Base-by-base conservation (phyloP, 2,329 filamentous ascomycete genomes). In the Penicillium concentricum region DNA sequence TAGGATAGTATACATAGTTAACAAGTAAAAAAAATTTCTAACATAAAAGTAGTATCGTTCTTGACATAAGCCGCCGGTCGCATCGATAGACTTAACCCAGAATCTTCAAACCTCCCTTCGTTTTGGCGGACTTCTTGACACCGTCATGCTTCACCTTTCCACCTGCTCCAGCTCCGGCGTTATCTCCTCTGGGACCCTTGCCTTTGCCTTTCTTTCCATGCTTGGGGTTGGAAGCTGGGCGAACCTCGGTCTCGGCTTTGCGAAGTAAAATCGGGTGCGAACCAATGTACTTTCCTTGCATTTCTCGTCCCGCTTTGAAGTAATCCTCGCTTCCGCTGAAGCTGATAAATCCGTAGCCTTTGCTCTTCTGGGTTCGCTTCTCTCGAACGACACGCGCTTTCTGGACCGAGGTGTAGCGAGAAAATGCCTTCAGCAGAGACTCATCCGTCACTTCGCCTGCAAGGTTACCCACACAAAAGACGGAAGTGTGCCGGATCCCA, bases 271-370 rank as follows among this genome's bases (percentile, higher is more conserved):
- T 90, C 0, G 94, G 94, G 74, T 97, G 94, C 73, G 92, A 97
- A 68, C 96, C 93, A 71, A 99, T 97, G 76, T 99, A 99, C 78
- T 99, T 97, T 67, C 92, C 92, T 69, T 97, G 90, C 94, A 97
- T 97, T 78, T 97, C 93, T 78, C 94, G 92, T 68, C 92, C 93
- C 2, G 94, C 93, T 68, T 91, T 86, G 81, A 99, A 97, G 74
- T 95, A 97, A 70, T 97, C 92, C 73, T 99, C 94, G 30, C 92
- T 90, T 71, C 97, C 90, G 67, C 87, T 89, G 77, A 99, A 97
- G 75, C 91, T 94, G 54, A 99, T 92, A 70, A 99, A 99, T 3
- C 94, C 94, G 72, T 91, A 99, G 0, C 93, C 94, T 73, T 94
- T 96, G 69, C 90, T 95, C 78, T 99, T 99, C 54, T 90, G 94